Percentiles rank a stretch among this genome's conserved stretches.
These are phyloP conservation scores for Tetragonia tetragonoides DNA, from an alignment of 148 eudicot species.

Conservation along the genomic window DNA sequence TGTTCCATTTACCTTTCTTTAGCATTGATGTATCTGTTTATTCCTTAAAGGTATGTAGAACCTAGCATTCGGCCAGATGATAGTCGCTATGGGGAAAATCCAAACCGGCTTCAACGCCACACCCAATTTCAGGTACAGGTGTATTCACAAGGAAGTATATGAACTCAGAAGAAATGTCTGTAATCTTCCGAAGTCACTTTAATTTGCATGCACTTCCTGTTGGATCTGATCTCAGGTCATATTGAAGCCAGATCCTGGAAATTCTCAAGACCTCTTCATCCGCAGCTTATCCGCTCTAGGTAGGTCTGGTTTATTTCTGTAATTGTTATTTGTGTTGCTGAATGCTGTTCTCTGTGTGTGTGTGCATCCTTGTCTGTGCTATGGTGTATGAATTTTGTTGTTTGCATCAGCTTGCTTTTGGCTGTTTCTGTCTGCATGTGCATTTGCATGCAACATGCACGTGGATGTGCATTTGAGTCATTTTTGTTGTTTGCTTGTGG, in stretches of 20 bases:
- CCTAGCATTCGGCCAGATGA: constrained; percentile 99
- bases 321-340: background rate
- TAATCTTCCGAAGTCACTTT: constrained; percentile 6
- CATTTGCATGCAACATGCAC: too few relatives aligned
- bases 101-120: constrained; percentile 99
- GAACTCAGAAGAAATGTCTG: background rate
- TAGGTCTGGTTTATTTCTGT: constrained; percentile 17
- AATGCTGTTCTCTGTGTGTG: background rate
- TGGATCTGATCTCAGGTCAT: constrained; percentile 62
- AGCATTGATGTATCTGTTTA: constrained; percentile 26
- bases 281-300: constrained; percentile 93
- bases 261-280: constrained; percentile 94
- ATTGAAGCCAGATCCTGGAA: constrained; percentile 99
- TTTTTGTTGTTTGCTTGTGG: background rate
- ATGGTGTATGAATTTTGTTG: background rate
- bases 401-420: background rate
- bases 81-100: constrained; percentile 98
- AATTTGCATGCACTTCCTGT: constrained; percentile 16
- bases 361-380: background rate
- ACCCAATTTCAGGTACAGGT: constrained; percentile 90
- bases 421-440: background rate
- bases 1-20: constrained; percentile 12
- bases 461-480: too few relatives aligned
- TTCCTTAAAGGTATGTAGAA: constrained; percentile 78
- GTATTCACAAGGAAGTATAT: constrained; percentile 3